Evolutionary conservation across 2,329 filamentous ascomycete species (phyloP).

Genomic region (Cucurbitaria berberidis): DNA sequence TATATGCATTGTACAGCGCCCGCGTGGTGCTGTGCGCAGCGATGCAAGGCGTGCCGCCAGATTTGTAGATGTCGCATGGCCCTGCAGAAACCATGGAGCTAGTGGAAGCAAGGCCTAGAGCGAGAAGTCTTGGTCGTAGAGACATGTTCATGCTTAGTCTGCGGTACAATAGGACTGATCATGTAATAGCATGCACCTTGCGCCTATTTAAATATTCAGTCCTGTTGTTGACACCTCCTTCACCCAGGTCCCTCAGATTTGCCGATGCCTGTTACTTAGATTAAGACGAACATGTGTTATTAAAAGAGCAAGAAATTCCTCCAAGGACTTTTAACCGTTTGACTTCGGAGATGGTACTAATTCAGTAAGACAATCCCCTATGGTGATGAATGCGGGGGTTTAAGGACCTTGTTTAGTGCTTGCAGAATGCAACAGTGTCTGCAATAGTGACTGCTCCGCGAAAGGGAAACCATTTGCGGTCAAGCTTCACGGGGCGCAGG

Average conservation of each 20-base stretch:
- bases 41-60: conserved; percentile 66
- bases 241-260: neutral
- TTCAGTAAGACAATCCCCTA: neutral
- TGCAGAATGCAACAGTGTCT: no score
- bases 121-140: conserved; percentile 11
- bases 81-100: conserved; percentile 50
- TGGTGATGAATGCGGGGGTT: conserved; percentile 5
- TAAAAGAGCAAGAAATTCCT: conserved; percentile 2
- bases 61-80: conserved; percentile 67
- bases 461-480: conserved; percentile 1
- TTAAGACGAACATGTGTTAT: neutral
- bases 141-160: conserved; percentile 10
- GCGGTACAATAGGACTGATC: neutral
- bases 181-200: neutral
- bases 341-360: neutral
- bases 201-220: neutral
- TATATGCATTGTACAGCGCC: conserved; percentile 63
- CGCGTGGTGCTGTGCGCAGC: conserved; percentile 71
- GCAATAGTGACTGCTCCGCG: no score
- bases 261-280: conserved; percentile 1
- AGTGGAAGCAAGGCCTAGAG: conserved; percentile 17
- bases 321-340: conserved; percentile 2
- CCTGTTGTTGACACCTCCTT: neutral
- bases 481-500: neutral
- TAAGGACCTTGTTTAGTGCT: neutral